Percentiles rank a stretch among this genome's conserved stretches.
Conservation (phyloP, 2,329 filamentous ascomycete genomes). For the Penicillium verrucosum region DNA sequence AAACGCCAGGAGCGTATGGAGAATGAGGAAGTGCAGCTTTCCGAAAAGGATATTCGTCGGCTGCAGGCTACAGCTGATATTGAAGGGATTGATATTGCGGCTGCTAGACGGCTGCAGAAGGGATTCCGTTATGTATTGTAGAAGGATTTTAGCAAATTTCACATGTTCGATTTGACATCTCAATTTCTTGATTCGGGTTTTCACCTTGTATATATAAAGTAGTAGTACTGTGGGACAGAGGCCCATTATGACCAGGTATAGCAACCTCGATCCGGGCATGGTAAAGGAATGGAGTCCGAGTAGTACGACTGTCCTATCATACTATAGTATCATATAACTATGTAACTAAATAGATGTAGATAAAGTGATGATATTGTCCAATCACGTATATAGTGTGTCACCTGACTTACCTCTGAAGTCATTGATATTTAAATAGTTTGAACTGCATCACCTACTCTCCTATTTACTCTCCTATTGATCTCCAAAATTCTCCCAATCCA, state of each 20-base stretch:
- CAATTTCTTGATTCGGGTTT: neutral
- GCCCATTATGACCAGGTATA: too few relatives aligned
- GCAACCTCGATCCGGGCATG: neutral
- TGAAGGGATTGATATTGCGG: slow-evolving; percentile 50
- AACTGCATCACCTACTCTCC: neutral
- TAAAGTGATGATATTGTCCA: neutral
- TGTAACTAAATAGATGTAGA: too few relatives aligned
- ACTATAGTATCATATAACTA: neutral
- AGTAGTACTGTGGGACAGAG: too few relatives aligned
- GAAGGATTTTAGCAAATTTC: neutral
- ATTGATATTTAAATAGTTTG: neutral
- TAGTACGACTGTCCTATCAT: neutral
- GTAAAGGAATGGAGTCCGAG: neutral
- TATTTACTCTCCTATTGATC: neutral
- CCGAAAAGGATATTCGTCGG: slow-evolving; percentile 46
- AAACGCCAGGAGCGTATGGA: slow-evolving; percentile 51
- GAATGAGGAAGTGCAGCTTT: slow-evolving; percentile 46
- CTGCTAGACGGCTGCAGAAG: slow-evolving; percentile 52
- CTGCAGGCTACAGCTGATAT: slow-evolving; percentile 52
- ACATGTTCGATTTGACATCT: neutral
- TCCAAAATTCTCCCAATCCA: neutral
- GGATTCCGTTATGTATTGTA: slow-evolving; percentile 54
- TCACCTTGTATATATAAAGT: too few relatives aligned
- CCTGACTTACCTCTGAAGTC: slow-evolving; percentile 4
- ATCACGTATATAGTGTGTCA: neutral